Base-by-base conservation (phyloP, 805 yeast species). In the Candida ortonii region DNA sequence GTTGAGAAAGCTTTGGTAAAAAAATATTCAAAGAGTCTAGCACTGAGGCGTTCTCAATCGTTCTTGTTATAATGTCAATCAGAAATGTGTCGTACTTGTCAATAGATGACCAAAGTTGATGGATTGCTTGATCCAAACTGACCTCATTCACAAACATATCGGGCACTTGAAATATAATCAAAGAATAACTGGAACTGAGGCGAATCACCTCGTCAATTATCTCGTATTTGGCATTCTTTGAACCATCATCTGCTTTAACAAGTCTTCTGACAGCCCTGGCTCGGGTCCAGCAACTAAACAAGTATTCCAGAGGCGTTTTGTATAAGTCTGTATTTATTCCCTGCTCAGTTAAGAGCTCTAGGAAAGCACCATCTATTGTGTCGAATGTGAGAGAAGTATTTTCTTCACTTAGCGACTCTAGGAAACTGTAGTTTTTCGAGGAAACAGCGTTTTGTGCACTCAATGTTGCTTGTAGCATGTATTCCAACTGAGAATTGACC, bases 131-230 rank as follows among this genome's bases (percentile, higher is more conserved):
- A 21, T 57, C 54, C 13, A 70, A 42, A 29, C 47, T 31, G 15
- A 68, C 64, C 40, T 62, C 61, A 42, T 68, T 64, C 24, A 65
- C 38, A 37, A 73, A 71, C 73, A 75, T 73, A 36, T 80, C 89
- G 7, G 84, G 80, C 3, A 78, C 72, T 55, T 80, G 86, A 51
- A 84, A 79, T 15, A 80, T 59, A 15, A 84, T 78, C 18, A 80
- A 62, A 0, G 85, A 87, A 57, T 79, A 84, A 16, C 83, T 77
- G 10, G 78, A 61, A 11, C 74, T 53, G 25, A 73, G 61, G 25
- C 72, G 56, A 28, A 73, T 67, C 16, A 74, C 60, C 38, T 76
- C 77, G 36, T 69, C 65, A 32, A 78, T 57, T 6, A 76, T 38
- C 5, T 48, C 50, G 2, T 63, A 22, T 40, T 76, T 73, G 11